phyloP scores from a whole-genome alignment of 345 rosid genomes.

The Salix udensis region DNA sequence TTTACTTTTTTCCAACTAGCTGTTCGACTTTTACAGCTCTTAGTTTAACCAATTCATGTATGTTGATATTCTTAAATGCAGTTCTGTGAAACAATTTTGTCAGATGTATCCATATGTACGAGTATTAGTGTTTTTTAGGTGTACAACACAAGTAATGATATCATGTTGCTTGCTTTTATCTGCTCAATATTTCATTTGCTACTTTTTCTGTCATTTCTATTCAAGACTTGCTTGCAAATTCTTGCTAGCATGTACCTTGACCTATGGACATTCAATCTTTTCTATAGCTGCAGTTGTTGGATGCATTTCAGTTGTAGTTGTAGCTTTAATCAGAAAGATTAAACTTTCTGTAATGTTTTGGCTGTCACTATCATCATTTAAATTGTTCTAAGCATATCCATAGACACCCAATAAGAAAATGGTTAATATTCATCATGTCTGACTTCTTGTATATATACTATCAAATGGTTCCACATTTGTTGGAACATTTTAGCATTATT shows the following conservation, averaged over 20 bases:
- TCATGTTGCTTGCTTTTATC: not conserved
- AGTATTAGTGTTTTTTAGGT: not conserved
- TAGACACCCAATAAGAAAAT: not conserved
- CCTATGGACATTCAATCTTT: not conserved
- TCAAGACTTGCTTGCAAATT: not conserved
- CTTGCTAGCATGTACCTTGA: not conserved
- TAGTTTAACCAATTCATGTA: not conserved
- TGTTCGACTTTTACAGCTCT: not conserved
- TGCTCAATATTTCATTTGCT: not conserved
- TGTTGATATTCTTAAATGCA: not conserved
- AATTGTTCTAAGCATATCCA: not conserved
- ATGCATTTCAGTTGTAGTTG: not conserved
- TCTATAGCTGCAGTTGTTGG: not conserved
- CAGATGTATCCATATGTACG: not conserved
- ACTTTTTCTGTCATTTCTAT: not conserved
- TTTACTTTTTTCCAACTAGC: not conserved
- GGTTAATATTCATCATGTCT: not conserved
- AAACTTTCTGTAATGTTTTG: not conserved
- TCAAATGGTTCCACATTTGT: not conserved
- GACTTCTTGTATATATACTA: not conserved
- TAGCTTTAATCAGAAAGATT: not conserved
- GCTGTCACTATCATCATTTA: not conserved
- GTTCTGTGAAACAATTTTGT: not conserved
- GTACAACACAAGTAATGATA: not conserved
- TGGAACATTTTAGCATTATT: not conserved